Conservation (phyloP, 1,284 basidiomycete genomes). For the Boletus sp. region DNA sequence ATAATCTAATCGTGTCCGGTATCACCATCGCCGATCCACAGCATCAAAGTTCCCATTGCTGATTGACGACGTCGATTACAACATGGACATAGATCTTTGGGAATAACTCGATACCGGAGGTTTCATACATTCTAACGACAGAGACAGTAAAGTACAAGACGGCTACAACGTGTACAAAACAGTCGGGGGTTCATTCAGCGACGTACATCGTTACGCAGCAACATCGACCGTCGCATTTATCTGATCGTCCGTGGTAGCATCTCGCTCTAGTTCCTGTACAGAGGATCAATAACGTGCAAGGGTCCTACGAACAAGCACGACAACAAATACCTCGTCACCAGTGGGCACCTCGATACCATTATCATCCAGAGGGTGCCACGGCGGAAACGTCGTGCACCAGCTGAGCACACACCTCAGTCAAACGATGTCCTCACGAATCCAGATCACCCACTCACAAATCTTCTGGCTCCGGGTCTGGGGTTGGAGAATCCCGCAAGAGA, state of each 20-base stretch:
- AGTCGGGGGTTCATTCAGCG: not conserved
- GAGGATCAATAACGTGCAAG: not conserved
- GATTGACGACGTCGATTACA: too few species aligned
- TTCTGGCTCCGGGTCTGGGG: not conserved
- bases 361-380: conserved; percentile 17
- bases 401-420: conserved; percentile 1
- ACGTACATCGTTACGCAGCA: not conserved
- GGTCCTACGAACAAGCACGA: not conserved
- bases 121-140: not conserved
- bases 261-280: not conserved
- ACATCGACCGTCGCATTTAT: not conserved
- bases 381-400: conserved; percentile 14
- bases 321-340: not conserved
- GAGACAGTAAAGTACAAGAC: not conserved
- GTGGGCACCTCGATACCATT: not conserved
- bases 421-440: not conserved
- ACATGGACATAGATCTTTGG: too few species aligned
- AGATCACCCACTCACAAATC: not conserved
- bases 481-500: not conserved
- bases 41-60: too few species aligned
- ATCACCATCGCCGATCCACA: not conserved
- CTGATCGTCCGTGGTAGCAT: not conserved
- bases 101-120: too few species aligned
- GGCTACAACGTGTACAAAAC: not conserved
- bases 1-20: conserved; percentile 12